phyloP scores from a whole-genome alignment of 2,329 filamentous ascomycete species.

The Xenoacremonium recifei region DNA sequence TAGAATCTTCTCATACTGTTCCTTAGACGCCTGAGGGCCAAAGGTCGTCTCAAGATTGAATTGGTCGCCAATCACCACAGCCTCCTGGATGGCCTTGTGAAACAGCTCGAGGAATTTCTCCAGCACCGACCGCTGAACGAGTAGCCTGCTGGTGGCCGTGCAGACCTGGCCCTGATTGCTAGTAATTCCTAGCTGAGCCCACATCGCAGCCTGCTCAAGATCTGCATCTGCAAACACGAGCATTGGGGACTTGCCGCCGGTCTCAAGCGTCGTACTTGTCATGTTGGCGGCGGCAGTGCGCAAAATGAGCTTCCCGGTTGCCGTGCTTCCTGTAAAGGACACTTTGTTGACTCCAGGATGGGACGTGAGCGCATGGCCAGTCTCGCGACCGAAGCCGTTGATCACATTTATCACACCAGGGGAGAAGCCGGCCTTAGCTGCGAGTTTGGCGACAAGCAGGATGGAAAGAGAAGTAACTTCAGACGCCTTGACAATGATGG shows the following conservation, averaged over 20 bases:
- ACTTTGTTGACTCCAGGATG: slow-evolving; percentile 71
- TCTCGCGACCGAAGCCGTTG: slow-evolving; percentile 66
- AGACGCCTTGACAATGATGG: slow-evolving; percentile 62
- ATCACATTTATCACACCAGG: slow-evolving; percentile 74
- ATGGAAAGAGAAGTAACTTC: slow-evolving; percentile 65
- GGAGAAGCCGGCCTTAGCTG: slow-evolving; percentile 73
- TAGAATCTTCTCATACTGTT: slow-evolving; percentile 67
- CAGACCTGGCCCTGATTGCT: slow-evolving; percentile 39
- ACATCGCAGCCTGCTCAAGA: slow-evolving; percentile 64
- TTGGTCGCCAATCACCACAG: slow-evolving; percentile 68
- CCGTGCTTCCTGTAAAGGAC: slow-evolving; percentile 73
- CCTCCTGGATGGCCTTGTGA: slow-evolving; percentile 53
- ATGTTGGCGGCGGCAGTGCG: slow-evolving; percentile 61
- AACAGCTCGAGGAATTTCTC: slow-evolving; percentile 7
- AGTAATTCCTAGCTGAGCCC: slow-evolving; percentile 47
- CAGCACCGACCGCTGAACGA: slow-evolving; percentile 8
- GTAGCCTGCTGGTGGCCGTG: slow-evolving; percentile 7
- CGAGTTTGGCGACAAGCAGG: slow-evolving; percentile 61
- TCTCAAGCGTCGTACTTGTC: slow-evolving; percentile 65
- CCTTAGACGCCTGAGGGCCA: slow-evolving; percentile 68
- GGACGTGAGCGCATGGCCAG: slow-evolving; percentile 64
- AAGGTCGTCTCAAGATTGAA: slow-evolving; percentile 68
- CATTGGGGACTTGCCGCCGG: slow-evolving; percentile 63
- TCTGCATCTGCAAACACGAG: slow-evolving; percentile 65
- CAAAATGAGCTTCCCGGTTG: slow-evolving; percentile 71